Evolutionary conservation across 306 rosid genomes (phyloP), one percentile per base, ranked within the genome.

Genomic region (Malus orientalis): DNA sequence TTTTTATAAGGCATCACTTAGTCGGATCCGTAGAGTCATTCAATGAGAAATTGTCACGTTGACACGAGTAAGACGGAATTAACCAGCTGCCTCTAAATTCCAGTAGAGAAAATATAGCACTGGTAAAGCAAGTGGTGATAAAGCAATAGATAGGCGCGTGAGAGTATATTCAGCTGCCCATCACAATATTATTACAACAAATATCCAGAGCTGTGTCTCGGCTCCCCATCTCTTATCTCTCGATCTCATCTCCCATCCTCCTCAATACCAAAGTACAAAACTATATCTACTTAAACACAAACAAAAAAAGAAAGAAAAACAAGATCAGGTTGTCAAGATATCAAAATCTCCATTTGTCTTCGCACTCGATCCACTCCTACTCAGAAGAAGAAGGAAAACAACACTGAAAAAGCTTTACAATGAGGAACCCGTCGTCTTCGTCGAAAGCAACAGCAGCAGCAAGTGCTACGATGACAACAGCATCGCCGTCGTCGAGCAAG

Each of bases 371-470:
- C 55, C 20, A 16, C 8, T 49, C 55, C 55, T 49, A 58, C 30
- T 58, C 63, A 22, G 63, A 22, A 22, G 63, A 16, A 53, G 58
- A 42, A 49, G 2, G 0, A 15, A 14, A 49, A 4, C 18, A 49
- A 49, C 55, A 49, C 27, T 12, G 63, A 58, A 23, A 12, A 22
- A 58, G 63, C 30, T 58, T 11, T 58, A 23, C 63, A 61, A 68
- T 40, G 79, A 76, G 79, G 53, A 76, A 76, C 73, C 79, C 79
- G 23, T 22, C 76, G 4, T 25, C 58, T 1, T 57, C 67, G 16
- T 69, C 71, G 25, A 76, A 66, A 63, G 11, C 45, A n/a, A 7
- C 79, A 2, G 16, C 49, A 45, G 54, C 60, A 45, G n/a, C 70
- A 42, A 51, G 22, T 38, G 47, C 59, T 15, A 36, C 70, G 29